These are phyloP conservation scores for Acer yangbiense DNA, from an alignment of 345 rosid genomes.

Conservation along the genomic window DNA sequence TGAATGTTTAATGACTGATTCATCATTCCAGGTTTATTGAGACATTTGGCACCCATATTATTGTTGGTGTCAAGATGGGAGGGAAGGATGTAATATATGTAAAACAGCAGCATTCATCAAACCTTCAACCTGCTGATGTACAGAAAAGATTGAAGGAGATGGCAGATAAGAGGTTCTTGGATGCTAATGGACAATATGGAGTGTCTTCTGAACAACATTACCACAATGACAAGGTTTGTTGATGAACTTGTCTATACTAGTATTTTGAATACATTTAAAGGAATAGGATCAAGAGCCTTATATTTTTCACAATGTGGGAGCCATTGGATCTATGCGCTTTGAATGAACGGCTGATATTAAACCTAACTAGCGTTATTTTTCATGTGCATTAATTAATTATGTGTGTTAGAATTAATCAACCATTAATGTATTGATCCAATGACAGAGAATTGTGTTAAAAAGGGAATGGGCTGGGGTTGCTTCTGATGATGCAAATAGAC, in stretches of 20 bases:
- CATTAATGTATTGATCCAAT: neutral
- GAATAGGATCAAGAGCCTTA: neutral
- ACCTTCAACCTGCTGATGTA: slow-evolving; percentile 70
- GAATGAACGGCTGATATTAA: neutral
- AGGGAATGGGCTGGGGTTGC: neutral
- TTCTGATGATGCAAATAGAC: neutral
- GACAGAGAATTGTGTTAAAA: neutral
- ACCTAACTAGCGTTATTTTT: neutral
- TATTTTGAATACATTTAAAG: neutral
- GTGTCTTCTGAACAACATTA: slow-evolving; percentile 39
- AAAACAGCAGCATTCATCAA: slow-evolving; percentile 82
- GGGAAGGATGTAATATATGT: slow-evolving; percentile 90
- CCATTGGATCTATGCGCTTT: neutral
- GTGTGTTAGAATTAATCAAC: neutral
- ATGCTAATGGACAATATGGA: slow-evolving; percentile 44
- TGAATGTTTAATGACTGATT: slow-evolving; percentile 5
- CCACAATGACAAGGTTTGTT: slow-evolving; percentile 44
- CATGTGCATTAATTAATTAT: neutral
- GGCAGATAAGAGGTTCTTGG: slow-evolving; percentile 85
- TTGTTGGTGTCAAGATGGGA: slow-evolving; percentile 93
- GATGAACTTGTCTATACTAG: slow-evolving; percentile 4
- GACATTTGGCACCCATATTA: slow-evolving; percentile 81
- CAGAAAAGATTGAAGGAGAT: slow-evolving; percentile 78
- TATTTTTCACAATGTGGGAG: neutral
- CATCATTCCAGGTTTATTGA: slow-evolving; percentile 73